Conservation (phyloP, 805 yeast genomes). For the Ogataea saltuana region DNA sequence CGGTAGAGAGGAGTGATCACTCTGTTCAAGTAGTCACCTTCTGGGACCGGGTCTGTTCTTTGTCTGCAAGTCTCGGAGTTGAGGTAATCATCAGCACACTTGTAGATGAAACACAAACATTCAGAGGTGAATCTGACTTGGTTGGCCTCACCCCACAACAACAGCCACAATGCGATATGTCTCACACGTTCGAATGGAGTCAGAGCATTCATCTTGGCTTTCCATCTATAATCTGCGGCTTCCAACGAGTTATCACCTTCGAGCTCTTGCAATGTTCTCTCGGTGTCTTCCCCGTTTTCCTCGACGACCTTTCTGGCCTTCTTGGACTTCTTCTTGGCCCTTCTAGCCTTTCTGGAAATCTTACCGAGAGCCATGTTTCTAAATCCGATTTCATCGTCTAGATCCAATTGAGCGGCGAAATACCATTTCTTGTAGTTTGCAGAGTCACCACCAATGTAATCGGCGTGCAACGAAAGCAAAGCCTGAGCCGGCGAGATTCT, state of each 20-base stretch:
- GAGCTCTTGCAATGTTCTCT: slow-evolving; percentile 57
- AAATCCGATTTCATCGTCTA: slow-evolving; percentile 82
- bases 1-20: slow-evolving; percentile 88
- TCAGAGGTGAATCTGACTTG: slow-evolving; percentile 93
- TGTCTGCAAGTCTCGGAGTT: slow-evolving; percentile 89
- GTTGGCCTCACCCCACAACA: slow-evolving; percentile 89
- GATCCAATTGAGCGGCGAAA: slow-evolving; percentile 84
- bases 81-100: slow-evolving; percentile 90
- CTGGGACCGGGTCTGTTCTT: slow-evolving; percentile 78
- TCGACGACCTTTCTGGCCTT: slow-evolving; percentile 71
- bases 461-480: slow-evolving; percentile 77
- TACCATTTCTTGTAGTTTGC: slow-evolving; percentile 88
- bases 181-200: slow-evolving; percentile 79
- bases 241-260: slow-evolving; percentile 85
- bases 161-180: slow-evolving; percentile 71
- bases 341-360: slow-evolving; percentile 75
- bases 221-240: slow-evolving; percentile 84
- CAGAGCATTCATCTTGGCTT: slow-evolving; percentile 70
- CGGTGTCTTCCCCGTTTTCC: slow-evolving; percentile 62
- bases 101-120: slow-evolving; percentile 89
- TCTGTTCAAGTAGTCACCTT: slow-evolving; percentile 89
- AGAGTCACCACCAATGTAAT: slow-evolving; percentile 83
- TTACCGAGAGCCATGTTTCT: slow-evolving; percentile 79
- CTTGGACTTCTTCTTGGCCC: slow-evolving; percentile 78
- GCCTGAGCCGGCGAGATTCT: slow-evolving; percentile 92